Conservation (phyloP, 495 filamentous ascomycete species). For the Neurospora sp. region DNA sequence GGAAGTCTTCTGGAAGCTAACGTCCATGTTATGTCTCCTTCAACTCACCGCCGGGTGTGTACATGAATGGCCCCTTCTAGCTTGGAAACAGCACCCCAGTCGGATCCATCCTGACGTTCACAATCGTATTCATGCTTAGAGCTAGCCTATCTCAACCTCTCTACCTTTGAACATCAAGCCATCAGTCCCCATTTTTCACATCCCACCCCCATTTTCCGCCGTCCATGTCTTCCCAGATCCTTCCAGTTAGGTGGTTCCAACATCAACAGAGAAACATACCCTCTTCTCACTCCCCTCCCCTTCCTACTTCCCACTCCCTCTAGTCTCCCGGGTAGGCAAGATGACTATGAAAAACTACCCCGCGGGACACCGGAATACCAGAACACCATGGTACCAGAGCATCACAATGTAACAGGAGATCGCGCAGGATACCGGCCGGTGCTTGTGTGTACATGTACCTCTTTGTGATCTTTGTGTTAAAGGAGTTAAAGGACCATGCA, state of each 20-base stretch:
- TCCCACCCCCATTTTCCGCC: too few species aligned
- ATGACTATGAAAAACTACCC: neutral
- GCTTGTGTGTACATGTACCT: neutral
- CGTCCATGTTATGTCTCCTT: too few species aligned
- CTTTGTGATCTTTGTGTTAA: neutral
- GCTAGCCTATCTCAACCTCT: too few species aligned
- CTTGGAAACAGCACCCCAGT: neutral
- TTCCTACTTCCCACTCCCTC: neutral
- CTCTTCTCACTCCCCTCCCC: neutral
- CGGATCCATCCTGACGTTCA: neutral
- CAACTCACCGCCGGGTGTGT: neutral
- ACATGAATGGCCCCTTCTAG: neutral
- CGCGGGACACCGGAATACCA: neutral
- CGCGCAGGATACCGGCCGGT: neutral
- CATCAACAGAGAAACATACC: neutral
- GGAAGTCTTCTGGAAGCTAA: neutral
- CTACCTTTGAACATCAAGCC: too few species aligned
- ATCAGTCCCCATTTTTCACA: too few species aligned
- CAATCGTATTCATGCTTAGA: too few species aligned
- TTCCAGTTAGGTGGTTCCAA: neutral
- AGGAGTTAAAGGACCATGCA: neutral
- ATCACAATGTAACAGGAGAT: neutral
- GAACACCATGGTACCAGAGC: neutral
- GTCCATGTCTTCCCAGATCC: neutral
- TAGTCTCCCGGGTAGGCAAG: too few species aligned